Percentiles rank a stretch among this genome's conserved stretches.
phyloP scores from a whole-genome alignment of 805 yeast species.

The Grigorovia jiainica region DNA sequence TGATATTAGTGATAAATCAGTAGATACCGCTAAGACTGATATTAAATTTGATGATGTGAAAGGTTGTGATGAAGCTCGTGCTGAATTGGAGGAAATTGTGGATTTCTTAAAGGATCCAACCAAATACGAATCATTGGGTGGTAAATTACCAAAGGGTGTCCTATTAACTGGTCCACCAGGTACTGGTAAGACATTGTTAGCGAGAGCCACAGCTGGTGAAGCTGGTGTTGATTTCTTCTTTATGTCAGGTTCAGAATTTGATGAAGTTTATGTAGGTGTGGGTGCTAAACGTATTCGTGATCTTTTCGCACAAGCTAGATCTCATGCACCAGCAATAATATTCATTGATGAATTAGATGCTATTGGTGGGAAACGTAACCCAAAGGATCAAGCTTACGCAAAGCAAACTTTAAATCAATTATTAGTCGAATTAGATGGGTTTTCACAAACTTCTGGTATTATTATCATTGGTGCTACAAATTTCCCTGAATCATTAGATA shows the following conservation, averaged over 20 bases:
- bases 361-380: conserved; percentile 95
- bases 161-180: conserved; percentile 97
- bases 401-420: conserved; percentile 95
- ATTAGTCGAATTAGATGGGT: conserved; percentile 92
- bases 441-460: conserved; percentile 84
- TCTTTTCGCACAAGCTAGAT: conserved; percentile 83
- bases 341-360: conserved; percentile 98
- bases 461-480: conserved; percentile 97
- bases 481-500: conserved; percentile 93
- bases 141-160: conserved; percentile 95
- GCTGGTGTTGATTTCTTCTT: conserved; percentile 98
- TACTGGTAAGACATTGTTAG: conserved; percentile 93
- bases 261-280: conserved; percentile 96
- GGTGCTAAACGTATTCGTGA: conserved; percentile 98
- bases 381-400: conserved; percentile 96
- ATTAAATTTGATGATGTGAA: conserved; percentile 89
- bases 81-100: conserved; percentile 96
- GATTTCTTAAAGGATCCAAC: conserved; percentile 94
- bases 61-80: conserved; percentile 97
- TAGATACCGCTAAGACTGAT: conserved; percentile 75
- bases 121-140: conserved; percentile 92
- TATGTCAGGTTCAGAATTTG: conserved; percentile 98
- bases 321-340: conserved; percentile 91
- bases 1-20: conserved; percentile 65
- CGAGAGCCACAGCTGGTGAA: conserved; percentile 98